Evolutionary conservation across 106 monocot species (phyloP), one percentile per base, ranked within the genome.

Genomic region (Allium fistulosum): DNA sequence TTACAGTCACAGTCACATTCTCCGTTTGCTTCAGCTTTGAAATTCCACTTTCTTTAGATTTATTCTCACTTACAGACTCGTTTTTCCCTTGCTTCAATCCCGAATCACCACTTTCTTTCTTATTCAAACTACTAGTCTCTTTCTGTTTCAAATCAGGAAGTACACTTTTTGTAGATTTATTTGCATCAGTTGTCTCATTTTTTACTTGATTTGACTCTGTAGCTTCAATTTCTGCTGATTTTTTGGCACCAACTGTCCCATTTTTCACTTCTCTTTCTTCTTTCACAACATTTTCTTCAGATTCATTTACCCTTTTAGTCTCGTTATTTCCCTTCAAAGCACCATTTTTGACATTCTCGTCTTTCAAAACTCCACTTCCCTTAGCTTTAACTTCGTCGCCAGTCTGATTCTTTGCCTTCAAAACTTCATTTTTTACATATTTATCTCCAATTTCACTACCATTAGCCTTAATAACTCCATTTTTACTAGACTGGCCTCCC

Each of bases 261-360:
- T 37, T 37, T 37, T 37, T 37, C 2, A 37, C 37, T 37, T 4
- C 37, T 37, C 37, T 37, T 37, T 37, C 37, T 37, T 37, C 37
- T 4, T 37, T 37, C 37, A 10, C 16, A 59, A 13, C 9, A 15
- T 18, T 62, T 62, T 9, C 62, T 62, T 62, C 37, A 28, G 13
- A 62, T 46, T 51, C 49, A 16, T 7, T 59, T 61, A 3, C 66
- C 48, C 51, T 48, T 4, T 10, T 27, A 60, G 17, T 47, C 26
- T 28, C 45, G 17, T 61, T 62, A 16, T 62, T 69, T 22, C 7
- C 68, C 12, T 11, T 45, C 63, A 49, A 78, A 15, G 11, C 61
- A 15, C 46, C 59, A 26, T 48, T 46, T 17, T 67, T 72, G 37
- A 37, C 37, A 37, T 2, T 37, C 37, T 2, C 37, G 5, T 37